These are phyloP conservation scores for Suillus weaverae DNA, from an alignment of 768 basidiomycete genomes.

Conservation along the genomic window DNA sequence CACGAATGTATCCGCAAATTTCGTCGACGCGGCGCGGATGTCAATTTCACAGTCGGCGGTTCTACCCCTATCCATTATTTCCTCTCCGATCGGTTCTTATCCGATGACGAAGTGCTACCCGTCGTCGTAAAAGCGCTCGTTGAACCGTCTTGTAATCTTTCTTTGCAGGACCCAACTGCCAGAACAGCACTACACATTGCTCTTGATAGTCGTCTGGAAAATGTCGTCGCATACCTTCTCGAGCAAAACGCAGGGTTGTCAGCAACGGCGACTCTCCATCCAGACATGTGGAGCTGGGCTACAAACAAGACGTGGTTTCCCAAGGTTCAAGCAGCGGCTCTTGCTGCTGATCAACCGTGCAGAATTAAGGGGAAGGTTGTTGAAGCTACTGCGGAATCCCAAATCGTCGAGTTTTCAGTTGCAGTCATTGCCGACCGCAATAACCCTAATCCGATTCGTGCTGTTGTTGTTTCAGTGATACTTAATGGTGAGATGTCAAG, in stretches of 20 bases:
- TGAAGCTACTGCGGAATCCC: not conserved
- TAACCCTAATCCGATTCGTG: not conserved
- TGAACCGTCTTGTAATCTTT: not conserved
- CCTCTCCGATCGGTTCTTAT: not conserved
- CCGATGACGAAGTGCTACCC: not conserved
- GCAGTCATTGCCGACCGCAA: not conserved
- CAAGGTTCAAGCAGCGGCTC: not conserved
- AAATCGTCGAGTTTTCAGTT: not conserved
- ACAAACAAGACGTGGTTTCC: not conserved
- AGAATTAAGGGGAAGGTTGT: not conserved
- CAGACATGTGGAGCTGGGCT: slow-evolving; percentile 2
- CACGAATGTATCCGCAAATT: not conserved
- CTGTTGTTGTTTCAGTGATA: not conserved
- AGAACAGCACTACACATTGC: not conserved
- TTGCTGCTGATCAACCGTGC: not conserved
- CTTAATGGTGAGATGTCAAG: not conserved
- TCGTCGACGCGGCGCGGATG: not conserved
- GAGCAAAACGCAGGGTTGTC: not conserved
- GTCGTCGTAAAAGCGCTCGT: not conserved
- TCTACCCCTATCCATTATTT: not conserved
- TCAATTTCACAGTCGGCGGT: not conserved
- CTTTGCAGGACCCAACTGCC: not conserved
- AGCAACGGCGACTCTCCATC: not conserved
- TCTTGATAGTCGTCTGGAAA: not conserved
- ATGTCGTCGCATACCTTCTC: not conserved